Evolutionary conservation across 164 flowering plant species (phyloP), one percentile per base, ranked within the genome.

Genomic region (Cinnamomum micranthum): DNA sequence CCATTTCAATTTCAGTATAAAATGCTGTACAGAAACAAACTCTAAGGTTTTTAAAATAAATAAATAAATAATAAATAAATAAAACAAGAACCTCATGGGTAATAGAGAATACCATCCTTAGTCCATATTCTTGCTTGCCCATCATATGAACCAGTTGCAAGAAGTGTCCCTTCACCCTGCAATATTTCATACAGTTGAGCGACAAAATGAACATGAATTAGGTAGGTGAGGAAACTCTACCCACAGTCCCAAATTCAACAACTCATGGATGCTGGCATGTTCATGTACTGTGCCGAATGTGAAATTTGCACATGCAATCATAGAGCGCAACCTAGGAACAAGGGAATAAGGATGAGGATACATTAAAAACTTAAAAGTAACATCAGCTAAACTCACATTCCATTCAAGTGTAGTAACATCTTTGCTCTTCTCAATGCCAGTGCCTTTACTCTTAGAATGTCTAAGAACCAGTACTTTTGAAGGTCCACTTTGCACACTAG

Each of bases 81-180:
- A 25, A 25, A 23, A 14, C 24, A 25, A 31, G n/a, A 67, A 25
- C 22, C 28, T 27, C 69, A 55, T 14, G 47, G 24, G 25, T 51
- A 31, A 50, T 19, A 50, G 12, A 51, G 25, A 84, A 80, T 82
- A 94, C 99, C 99, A 83, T 87, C 91, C 80, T 89, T 88, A 80
- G 73, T 87, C 99, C 99, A 95, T 78, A 95, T 85, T 86, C 99
- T 90, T 60, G 99, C 99, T 80, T 92, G 98, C 27, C 99, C 99
- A 85, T 95, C 99, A 84, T 92, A 95, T 67, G 99, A 93, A 68
- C 99, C 99, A 2, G 99, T 95, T n/a, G 98, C 99, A 82, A 95
- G 97, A 51, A 92, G 87, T 73, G 98, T 91, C 58, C 98, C 99
- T 31, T 93, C 98, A 12, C 87, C 95, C 99, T 95, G 83, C 75